These are phyloP conservation scores for Rhizopus arrhizus DNA, from an alignment of 371 early-diverging fungal genomes.

Conservation along the genomic window DNA sequence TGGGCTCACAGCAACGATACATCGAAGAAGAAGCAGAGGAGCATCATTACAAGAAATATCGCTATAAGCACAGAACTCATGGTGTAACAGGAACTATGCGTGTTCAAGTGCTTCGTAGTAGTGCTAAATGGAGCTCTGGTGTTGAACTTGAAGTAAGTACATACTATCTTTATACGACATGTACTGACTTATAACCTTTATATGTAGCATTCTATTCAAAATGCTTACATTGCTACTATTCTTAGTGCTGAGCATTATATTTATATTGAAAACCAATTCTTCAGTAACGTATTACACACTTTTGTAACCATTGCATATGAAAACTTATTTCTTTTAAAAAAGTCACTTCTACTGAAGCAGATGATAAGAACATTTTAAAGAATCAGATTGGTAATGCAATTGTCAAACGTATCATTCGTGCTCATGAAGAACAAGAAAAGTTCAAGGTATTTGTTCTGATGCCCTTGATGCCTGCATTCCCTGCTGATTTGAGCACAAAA, in stretches of 20 bases:
- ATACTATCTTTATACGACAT: neutral
- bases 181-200: neutral
- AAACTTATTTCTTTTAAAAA: slow-evolving; percentile 16
- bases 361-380: slow-evolving; percentile 60
- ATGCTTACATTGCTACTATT: slow-evolving; percentile 82
- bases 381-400: slow-evolving; percentile 80
- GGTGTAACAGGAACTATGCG: slow-evolving; percentile 55
- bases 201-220: slow-evolving; percentile 77
- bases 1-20: slow-evolving; percentile 32
- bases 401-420: slow-evolving; percentile 78
- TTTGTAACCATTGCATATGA: neutral
- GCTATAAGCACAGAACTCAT: slow-evolving; percentile 39
- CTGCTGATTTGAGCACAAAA: slow-evolving; percentile 75
- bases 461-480: slow-evolving; percentile 93
- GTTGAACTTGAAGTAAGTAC: slow-evolving; percentile 52
- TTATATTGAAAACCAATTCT: slow-evolving; percentile 97
- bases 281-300: slow-evolving; percentile 57
- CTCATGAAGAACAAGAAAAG: slow-evolving; percentile 66
- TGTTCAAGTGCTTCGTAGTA: slow-evolving; percentile 72
- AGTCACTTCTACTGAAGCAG: slow-evolving; percentile 68
- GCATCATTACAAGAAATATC: slow-evolving; percentile 22
- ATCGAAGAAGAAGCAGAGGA: slow-evolving; percentile 25
- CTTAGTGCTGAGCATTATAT: slow-evolving; percentile 78
- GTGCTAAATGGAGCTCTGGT: slow-evolving; percentile 70
- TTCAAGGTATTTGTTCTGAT: slow-evolving; percentile 89